Base-by-base conservation (phyloP, 768 basidiomycete species). In the Pulveroboletus sp. region DNA sequence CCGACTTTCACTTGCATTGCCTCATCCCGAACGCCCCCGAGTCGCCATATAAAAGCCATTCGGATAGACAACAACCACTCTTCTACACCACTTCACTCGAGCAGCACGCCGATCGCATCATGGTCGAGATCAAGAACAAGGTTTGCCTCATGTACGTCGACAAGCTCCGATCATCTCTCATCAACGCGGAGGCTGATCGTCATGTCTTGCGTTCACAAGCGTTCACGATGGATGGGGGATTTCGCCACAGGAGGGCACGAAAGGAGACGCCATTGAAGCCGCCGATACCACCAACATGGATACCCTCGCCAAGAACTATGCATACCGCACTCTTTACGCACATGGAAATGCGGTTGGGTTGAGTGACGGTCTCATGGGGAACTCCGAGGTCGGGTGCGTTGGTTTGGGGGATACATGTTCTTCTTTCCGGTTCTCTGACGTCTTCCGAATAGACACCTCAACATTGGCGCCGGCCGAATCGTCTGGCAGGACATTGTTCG, bases 401-500 rank as follows among this genome's bases (percentile, higher is more conserved):
- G 5, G 27, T 47, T 24, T 41, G 20, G 9, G 19, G 17, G 19
- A n/a, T 31, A n/a, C 17, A 4, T 24, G 11, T 16, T 19, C 43
- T 5, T 40, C 23, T 36, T 5, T 52, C 9, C n/a, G 5, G 45
- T 45, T 32, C 46, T 31, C 6, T 50, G 38, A 47, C 17, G n/a
- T 43, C 33, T 24, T 20, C 4, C 13, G 31, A 25, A 31, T 51
- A 95, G 93, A 4, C 94, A 97, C 64, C 72, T 97, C 52, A 97
- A 97, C 69, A 91, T 94, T 56, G 94, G 94, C 29, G 94, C 94
- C 45, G 94, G 94, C 1, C 84, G 94, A 19, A 79, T 97, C 42
- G 93, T 97, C 24, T 97, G 94, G 94, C 94, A 97, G 68, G 94
- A 97, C 61, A 97, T 97, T 57, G 94, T 97, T 60, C 82, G 85